Evolutionary conservation across 352 stramenopile genomes (phyloP), one percentile per base, ranked within the genome.

Genomic region (Globisporangium radiosum): DNA sequence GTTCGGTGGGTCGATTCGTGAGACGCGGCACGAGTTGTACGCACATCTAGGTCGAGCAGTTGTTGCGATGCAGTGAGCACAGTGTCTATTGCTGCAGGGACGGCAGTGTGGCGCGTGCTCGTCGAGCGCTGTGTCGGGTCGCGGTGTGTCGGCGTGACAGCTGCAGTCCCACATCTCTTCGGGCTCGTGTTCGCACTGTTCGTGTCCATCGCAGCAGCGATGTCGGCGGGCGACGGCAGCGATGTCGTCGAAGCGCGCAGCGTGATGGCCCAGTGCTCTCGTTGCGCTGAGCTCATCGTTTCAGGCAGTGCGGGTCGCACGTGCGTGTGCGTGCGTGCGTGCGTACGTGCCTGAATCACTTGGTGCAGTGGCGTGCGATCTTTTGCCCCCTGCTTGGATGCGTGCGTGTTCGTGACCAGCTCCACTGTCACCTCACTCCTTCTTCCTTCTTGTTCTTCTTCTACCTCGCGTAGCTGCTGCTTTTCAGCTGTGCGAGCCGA

Each of bases 1-100:
- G 40, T 1, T 14, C 38, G 17, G 48, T 52, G 44, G 14, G 55
- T 10, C 44, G 55, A 60, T 36, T 15, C 45, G 11, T 47, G 33
- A 15, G 19, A 13, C 6, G 15, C 14, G 7, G 15, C 7, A 14
- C 45, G 45, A 50, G 14, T 36, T n/a, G 45, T n/a, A 50, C 45
- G 45, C 45, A n/a, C 45, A 36, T 50, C 52, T 3, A 45, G 5
- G 37, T 60, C 55, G 55, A 60, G 36, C 17, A 39, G 51, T 11
- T 54, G 55, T 7, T n/a, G 37, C n/a, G 55, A 54, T n/a, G 45
- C 17, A 44, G 40, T 44, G 40, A 3, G 3, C 40, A 13, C 40
- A 14, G 40, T 44, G 7, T 8, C 7, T 44, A 13, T 44, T 44
- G 40, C 40, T 33, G 25, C 25, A 33, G 25, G 25, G 2, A 3